A percentile compares a stretch with the other conserved stretches of the same genome.
Evolutionary conservation across 139 green algal species (phyloP).

Genomic region (Chlamydomonas sp.): DNA sequence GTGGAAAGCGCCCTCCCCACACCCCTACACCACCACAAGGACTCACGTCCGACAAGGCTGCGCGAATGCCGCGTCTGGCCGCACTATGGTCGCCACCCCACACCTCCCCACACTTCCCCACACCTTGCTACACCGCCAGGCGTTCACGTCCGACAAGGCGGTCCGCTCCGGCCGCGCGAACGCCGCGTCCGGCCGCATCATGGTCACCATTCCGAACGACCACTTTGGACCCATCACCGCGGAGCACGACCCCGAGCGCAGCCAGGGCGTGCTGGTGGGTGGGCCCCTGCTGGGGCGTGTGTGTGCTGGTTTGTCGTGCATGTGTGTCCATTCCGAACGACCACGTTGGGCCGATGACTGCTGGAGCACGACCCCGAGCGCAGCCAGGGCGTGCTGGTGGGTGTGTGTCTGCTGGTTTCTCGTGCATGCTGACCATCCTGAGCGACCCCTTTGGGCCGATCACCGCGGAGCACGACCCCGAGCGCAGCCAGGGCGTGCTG

Average conservation of each 20-base stretch:
- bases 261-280: conserved; percentile 41
- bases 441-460: conserved; percentile 90
- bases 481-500: too few relatives aligned
- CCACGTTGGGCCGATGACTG: too few relatives aligned
- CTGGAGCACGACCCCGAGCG: too few relatives aligned
- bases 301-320: too few relatives aligned
- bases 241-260: conserved; percentile 70
- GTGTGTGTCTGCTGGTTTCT: too few relatives aligned
- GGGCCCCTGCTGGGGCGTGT: too few relatives aligned
- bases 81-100: conserved; percentile 83
- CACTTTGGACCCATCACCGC: conserved; percentile 92
- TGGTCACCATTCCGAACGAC: conserved; percentile 79
- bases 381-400: too few relatives aligned
- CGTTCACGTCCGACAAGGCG: conserved; percentile 18
- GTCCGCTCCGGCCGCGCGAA: conserved; percentile 75
- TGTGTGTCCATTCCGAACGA: conserved; percentile 65
- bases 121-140: too few relatives aligned
- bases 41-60: conserved; percentile 22
- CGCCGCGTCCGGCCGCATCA: conserved; percentile 77
- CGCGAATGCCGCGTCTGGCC: conserved; percentile 80
- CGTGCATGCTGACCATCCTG: too few relatives aligned
- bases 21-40: too few relatives aligned
- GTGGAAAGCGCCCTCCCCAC: too few relatives aligned
- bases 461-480: too few relatives aligned
- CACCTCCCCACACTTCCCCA: conserved; percentile 72